Conservation (phyloP, 106 monocot genomes). For the Narthecium ossifragum region DNA sequence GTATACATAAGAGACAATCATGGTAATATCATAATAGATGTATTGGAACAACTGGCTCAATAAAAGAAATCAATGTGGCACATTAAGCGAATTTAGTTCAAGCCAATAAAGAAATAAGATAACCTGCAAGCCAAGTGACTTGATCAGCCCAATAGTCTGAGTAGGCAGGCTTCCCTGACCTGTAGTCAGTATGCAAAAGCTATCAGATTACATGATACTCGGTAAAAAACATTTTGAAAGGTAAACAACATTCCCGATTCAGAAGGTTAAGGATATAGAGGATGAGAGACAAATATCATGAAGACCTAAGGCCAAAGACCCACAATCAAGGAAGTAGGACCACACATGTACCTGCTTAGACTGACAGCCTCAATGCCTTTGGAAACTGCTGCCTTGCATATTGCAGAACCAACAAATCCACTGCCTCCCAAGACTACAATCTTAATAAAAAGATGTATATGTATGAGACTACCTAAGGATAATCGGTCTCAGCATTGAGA, state of each 20-base stretch:
- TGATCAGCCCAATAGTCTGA: slow-evolving; percentile 81
- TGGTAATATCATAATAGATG: not conserved
- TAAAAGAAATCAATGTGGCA: not conserved
- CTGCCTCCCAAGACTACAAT: slow-evolving; percentile 92
- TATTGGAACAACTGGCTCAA: not conserved
- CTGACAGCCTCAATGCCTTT: slow-evolving; percentile 97
- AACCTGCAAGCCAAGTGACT: slow-evolving; percentile 86
- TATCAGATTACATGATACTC: too few relatives aligned
- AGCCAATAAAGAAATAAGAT: not conserved
- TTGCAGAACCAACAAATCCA: slow-evolving; percentile 94
- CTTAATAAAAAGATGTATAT: slow-evolving; percentile 21
- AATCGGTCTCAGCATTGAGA: not conserved
- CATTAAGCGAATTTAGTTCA: not conserved
- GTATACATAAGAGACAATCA: not conserved
- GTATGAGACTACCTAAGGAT: not conserved
- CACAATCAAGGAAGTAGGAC: too few relatives aligned
- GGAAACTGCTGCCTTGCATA: slow-evolving; percentile 94
- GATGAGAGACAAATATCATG: too few relatives aligned
- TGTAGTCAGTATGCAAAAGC: too few relatives aligned
- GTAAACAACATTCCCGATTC: too few relatives aligned
- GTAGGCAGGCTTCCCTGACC: slow-evolving; percentile 78
- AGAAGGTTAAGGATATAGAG: too few relatives aligned
- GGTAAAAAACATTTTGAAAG: too few relatives aligned
- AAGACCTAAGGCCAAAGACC: too few relatives aligned
- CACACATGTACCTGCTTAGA: slow-evolving; percentile 67